Conservation (phyloP, 352 stramenopile species). For the Pythium coloratum region DNA sequence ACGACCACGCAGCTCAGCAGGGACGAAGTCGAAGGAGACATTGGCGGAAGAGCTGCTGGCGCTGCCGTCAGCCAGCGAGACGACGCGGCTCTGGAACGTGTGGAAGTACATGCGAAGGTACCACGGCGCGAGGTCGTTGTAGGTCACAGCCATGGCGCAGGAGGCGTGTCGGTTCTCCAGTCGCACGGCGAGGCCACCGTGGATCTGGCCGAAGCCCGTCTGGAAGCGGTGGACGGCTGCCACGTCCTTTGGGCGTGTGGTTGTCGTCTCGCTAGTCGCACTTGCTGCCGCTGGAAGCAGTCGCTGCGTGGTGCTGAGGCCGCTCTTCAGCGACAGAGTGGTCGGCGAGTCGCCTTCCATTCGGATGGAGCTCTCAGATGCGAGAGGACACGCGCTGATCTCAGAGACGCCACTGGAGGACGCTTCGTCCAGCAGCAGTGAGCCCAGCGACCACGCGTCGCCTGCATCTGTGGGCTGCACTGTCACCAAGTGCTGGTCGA, state of each 20-base stretch:
- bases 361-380: conserved; percentile 9
- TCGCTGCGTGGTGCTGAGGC: background rate
- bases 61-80: conserved; percentile 8
- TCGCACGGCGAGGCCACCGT: conserved; percentile 68
- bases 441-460: conserved; percentile 40
- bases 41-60: conserved; percentile 16
- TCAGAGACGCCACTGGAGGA: background rate
- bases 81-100: conserved; percentile 43
- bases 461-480: conserved; percentile 39
- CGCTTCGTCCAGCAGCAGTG: conserved; percentile 41
- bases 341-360: conserved; percentile 6
- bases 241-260: conserved; percentile 16
- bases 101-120: conserved; percentile 80
- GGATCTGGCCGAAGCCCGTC: conserved; percentile 73
- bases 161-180: conserved; percentile 56
- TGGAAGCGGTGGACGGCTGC: conserved; percentile 74
- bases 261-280: background rate
- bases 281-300: background rate
- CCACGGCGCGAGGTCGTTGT: conserved; percentile 81
- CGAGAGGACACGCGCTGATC: conserved; percentile 20
- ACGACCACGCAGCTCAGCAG: conserved; percentile 49
- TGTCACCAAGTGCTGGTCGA: conserved; percentile 64
- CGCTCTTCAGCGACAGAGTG: background rate
- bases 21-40: conserved; percentile 47
- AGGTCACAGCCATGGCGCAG: conserved; percentile 57